phyloP scores from a whole-genome alignment of 345 rosid genomes.

The Camelina neglecta region DNA sequence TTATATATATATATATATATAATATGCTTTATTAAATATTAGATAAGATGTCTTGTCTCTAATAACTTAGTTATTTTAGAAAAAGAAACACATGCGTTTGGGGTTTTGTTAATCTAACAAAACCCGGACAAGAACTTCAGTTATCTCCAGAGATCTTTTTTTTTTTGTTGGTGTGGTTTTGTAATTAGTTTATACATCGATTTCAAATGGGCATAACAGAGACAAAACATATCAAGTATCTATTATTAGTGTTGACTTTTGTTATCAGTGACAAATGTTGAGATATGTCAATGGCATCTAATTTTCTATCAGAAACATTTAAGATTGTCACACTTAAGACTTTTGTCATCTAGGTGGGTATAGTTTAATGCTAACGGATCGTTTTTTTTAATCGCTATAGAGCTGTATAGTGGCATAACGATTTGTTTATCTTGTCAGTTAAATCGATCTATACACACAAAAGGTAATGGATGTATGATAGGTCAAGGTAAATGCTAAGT shows the following conservation, averaged over 20 bases:
- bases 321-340: background rate
- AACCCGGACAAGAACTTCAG: constrained; percentile 16
- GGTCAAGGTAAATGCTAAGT: constrained; percentile 20
- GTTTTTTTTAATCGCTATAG: background rate
- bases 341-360: constrained; percentile 35
- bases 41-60: background rate
- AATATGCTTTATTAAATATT: background rate
- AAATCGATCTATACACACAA: constrained; percentile 29
- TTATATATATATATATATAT: no score
- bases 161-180: background rate
- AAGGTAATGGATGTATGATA: constrained; percentile 38
- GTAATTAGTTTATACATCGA: constrained; percentile 21
- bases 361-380: constrained; percentile 20
- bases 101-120: constrained; percentile 16
- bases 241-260: constrained; percentile 33
- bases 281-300: constrained; percentile 29
- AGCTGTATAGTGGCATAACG: background rate
- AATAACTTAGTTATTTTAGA: background rate
- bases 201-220: constrained; percentile 10
- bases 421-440: constrained; percentile 21
- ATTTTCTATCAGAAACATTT: constrained; percentile 14
- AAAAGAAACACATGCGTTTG: constrained; percentile 25
- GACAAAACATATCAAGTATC: constrained; percentile 32
- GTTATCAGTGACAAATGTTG: constrained; percentile 33
- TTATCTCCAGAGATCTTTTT: background rate